Conservation (phyloP, 2,329 filamentous ascomycete genomes). For the Rutstroemia sp. region DNA sequence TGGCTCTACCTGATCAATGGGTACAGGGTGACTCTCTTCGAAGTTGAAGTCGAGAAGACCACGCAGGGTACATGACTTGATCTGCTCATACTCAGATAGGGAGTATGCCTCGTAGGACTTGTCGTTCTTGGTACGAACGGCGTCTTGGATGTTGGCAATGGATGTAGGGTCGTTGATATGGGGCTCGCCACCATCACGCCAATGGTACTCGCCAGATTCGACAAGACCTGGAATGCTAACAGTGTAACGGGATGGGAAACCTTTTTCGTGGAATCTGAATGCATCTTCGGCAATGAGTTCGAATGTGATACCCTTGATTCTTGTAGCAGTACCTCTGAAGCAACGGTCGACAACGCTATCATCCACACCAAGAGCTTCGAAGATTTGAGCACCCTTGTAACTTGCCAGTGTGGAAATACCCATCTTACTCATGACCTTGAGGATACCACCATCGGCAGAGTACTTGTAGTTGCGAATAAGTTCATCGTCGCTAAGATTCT, state of each 20-base stretch:
- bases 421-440: conserved; percentile 99
- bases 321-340: conserved; percentile 89
- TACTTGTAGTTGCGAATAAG: conserved; percentile 95
- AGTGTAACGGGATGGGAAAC: conserved; percentile 76
- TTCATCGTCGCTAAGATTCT: conserved; percentile 73
- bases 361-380: conserved; percentile 89
- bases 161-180: conserved; percentile 93
- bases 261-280: conserved; percentile 90
- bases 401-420: conserved; percentile 93
- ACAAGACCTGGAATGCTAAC: conserved; percentile 70
- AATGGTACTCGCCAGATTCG: conserved; percentile 96
- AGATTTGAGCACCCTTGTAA: conserved; percentile 98
- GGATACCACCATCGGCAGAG: conserved; percentile 89
- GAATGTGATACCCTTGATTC: conserved; percentile 90
- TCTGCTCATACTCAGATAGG: conserved; percentile 85
- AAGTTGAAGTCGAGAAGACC: conserved; percentile 96
- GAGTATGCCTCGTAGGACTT: conserved; percentile 98
- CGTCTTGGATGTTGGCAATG: conserved; percentile 96
- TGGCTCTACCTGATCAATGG: conserved; percentile 93
- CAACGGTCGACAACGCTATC: conserved; percentile 88
- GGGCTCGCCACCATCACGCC: conserved; percentile 91
- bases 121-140: conserved; percentile 93
- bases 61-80: conserved; percentile 91
- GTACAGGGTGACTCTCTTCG: conserved; percentile 74
- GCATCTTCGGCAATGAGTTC: conserved; percentile 90